phyloP scores from a whole-genome alignment of 768 basidiomycete genomes.

The Boletellus emodensis region DNA sequence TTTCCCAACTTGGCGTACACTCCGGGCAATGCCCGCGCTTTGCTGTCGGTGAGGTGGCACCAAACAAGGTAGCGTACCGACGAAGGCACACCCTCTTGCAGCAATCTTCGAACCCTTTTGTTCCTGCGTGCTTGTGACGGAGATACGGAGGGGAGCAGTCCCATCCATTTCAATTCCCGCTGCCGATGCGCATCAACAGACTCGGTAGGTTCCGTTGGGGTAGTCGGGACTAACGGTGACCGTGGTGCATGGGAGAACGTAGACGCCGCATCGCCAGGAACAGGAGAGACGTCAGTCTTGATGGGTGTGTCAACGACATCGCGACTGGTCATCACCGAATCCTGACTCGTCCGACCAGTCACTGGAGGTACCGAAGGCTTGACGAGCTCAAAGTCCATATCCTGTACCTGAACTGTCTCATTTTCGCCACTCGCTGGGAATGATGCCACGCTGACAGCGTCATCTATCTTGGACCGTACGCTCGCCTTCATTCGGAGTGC shows the following conservation, averaged over 20 bases:
- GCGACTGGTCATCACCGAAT: conserved; percentile 40
- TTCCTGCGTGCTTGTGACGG: conserved; percentile 66
- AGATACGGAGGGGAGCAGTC: conserved; percentile 50
- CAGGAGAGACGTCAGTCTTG: conserved; percentile 18
- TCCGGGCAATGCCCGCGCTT: conserved; percentile 62
- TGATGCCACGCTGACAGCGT: conserved; percentile 25
- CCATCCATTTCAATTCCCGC: conserved; percentile 75
- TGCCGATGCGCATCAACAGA: conserved; percentile 61
- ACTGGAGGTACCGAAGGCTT: conserved; percentile 51
- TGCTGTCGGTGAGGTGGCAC: conserved; percentile 76
- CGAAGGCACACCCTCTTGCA: conserved; percentile 77
- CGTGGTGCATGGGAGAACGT: conserved; percentile 31
- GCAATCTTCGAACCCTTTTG: conserved; percentile 72
- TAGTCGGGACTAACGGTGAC: conserved; percentile 20
- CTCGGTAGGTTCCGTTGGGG: conserved; percentile 18
- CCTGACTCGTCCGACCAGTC: conserved; percentile 48
- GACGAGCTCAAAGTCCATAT: conserved; percentile 80
- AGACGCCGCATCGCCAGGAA: conserved; percentile 42
- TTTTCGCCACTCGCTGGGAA: conserved; percentile 30
- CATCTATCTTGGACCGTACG: conserved; percentile 29
- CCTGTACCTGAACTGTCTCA: conserved; percentile 69
- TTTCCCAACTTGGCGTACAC: conserved; percentile 63
- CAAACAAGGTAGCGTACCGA: conserved; percentile 83
- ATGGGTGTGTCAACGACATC: conserved; percentile 12
- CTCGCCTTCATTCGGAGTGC: conserved; percentile 48